Conservation (phyloP, 805 yeast species). For the Yamadazyma akitaensis region DNA sequence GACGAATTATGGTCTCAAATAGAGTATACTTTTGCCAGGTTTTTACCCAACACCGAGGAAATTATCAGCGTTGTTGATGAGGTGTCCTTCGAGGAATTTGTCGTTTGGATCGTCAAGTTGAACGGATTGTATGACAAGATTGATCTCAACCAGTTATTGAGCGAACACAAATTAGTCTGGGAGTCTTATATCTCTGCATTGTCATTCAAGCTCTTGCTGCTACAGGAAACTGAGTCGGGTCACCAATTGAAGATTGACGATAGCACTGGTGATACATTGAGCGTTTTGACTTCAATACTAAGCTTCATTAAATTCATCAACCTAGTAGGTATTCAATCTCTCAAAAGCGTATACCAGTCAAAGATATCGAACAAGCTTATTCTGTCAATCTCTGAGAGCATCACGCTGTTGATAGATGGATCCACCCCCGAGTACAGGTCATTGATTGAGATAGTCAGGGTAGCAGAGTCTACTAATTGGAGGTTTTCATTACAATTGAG, state of each 20-base stretch:
- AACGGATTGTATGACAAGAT: conserved; percentile 8
- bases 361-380: conserved; percentile 27
- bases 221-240: not conserved
- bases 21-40: conserved; percentile 15
- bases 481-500: conserved; percentile 19
- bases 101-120: conserved; percentile 8
- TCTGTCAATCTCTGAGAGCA: conserved; percentile 28
- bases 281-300: conserved; percentile 20
- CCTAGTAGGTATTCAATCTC: conserved; percentile 16
- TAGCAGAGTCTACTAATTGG: conserved; percentile 21
- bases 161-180: conserved; percentile 13
- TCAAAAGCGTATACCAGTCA: conserved; percentile 24
- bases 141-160: conserved; percentile 9
- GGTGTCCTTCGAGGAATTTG: conserved; percentile 11
- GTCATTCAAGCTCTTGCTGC: not conserved
- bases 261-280: not conserved
- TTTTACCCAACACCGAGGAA: conserved; percentile 20
- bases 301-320: conserved; percentile 31
- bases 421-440: conserved; percentile 7
- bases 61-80: conserved; percentile 10
- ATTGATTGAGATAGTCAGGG: conserved; percentile 15
- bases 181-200: conserved; percentile 7
- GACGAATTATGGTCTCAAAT: conserved; percentile 14
- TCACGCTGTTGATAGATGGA: conserved; percentile 20
- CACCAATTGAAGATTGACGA: conserved; percentile 1